Base-by-base conservation (phyloP, 345 rosid species). In the Brassica juncea region DNA sequence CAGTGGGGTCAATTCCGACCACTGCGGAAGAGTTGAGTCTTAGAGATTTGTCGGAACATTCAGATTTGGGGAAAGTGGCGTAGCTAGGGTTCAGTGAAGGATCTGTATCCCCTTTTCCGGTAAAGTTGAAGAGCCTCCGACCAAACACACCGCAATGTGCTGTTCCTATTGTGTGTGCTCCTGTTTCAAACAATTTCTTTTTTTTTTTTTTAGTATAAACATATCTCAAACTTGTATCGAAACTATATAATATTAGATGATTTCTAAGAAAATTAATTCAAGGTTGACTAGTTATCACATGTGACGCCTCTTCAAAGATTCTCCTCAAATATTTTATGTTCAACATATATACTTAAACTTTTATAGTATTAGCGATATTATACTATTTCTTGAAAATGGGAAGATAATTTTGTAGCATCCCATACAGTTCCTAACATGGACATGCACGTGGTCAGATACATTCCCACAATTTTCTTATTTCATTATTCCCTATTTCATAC, bases 81-180 rank as follows among this genome's bases (percentile, higher is more conserved):
- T 86, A 87, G 28, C 8, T 19, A 8, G 78, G 25, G 68, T 88
- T 75, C 15, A 90, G 52, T 0, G 89, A 72, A 32, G 91, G 88
- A 70, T 90, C 90, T 5, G 89, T 82, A 44, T 89, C 86, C 0
- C 87, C 92, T 28, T 78, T 88, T 3, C 91, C 88, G 4, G 89
- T 84, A 86, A 92, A 90, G 73, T 89, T 88, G 27, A 57, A 86
- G 4, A 92, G 78, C 55, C 94, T 87, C 1, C 82, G 78, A 4
- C 82, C 27, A 55, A 92, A 77, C 12, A 82, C 66, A 8, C 55
- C 82, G 62, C 92, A 90, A 28, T 11, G 91, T 7, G 87, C 88
- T 28, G 82, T 74, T 47, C 90, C 92, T 19, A 88, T 85, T 9
- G 97, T 87, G 73, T 90, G 91, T 25, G 86, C 94, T 35, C 93